These are phyloP conservation scores for Hydrangea macrophylla DNA, from an alignment of 148 eudicot species.

Conservation along the genomic window DNA sequence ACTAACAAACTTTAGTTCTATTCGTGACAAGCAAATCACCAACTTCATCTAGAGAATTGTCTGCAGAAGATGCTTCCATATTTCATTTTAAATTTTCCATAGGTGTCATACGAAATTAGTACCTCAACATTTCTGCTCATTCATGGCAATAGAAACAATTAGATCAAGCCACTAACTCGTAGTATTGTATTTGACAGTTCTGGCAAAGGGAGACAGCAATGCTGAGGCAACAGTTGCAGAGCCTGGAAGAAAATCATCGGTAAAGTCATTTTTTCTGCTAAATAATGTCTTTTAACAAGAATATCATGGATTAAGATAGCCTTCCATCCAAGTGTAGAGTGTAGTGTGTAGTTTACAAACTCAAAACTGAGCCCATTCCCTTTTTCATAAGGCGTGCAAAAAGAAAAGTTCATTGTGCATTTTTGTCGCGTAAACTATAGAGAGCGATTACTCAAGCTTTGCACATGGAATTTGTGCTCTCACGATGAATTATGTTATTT, in stretches of 20 bases:
- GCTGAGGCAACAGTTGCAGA: conserved; percentile 65
- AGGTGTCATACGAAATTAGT: neutral
- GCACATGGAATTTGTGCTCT: neutral
- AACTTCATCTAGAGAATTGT: no score
- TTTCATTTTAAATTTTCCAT: no score
- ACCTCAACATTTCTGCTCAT: neutral
- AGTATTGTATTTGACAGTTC: conserved; percentile 35
- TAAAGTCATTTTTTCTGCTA: conserved; percentile 18
- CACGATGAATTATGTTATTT: neutral
- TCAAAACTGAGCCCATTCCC: neutral
- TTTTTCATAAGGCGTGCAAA: neutral
- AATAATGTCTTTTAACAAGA: neutral
- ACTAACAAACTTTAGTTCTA: no score
- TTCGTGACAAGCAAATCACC: no score
- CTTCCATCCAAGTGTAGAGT: neutral
- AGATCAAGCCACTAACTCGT: conserved; percentile 1
- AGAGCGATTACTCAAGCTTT: neutral
- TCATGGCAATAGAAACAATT: neutral
- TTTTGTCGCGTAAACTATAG: neutral
- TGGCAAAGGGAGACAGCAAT: conserved; percentile 81
- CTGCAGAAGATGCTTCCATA: no score
- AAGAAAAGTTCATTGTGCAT: neutral
- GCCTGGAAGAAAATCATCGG: conserved; percentile 75
- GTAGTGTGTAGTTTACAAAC: neutral
- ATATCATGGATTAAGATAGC: neutral